These are phyloP conservation scores for Monosporascus sp. DNA, from an alignment of 2,329 filamentous ascomycete species.

Conservation along the genomic window DNA sequence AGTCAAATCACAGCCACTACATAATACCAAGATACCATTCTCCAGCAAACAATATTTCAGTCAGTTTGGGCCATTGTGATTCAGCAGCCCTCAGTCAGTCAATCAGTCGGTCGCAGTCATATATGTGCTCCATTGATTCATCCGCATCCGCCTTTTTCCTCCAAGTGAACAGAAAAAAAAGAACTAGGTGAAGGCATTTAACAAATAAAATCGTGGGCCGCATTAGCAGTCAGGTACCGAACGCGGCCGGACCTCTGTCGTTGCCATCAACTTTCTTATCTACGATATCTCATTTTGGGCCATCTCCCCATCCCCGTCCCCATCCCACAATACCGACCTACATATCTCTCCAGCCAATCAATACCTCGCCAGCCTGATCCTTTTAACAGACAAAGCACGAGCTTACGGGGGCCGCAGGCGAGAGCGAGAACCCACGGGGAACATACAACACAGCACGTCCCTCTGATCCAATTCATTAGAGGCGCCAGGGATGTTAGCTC, in stretches of 20 bases:
- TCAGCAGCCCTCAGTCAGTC: neutral
- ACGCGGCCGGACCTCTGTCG: neutral
- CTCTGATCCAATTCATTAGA: neutral
- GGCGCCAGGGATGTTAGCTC: conserved; percentile 20
- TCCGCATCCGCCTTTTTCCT: neutral
- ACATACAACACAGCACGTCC: neutral
- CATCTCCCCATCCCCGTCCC: neutral
- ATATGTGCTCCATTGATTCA: neutral
- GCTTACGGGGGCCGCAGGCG: too few relatives aligned
- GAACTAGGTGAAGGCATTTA: too few relatives aligned
- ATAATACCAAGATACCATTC: neutral
- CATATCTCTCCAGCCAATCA: neutral
- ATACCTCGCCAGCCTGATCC: neutral
- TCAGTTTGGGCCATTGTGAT: neutral
- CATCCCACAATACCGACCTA: neutral
- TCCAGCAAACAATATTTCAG: neutral
- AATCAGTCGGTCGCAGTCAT: neutral
- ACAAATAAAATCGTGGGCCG: neutral
- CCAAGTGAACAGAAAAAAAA: neutral
- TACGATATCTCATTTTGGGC: neutral
- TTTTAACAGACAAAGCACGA: neutral
- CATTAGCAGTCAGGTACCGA: neutral
- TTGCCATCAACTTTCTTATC: neutral
- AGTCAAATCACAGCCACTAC: neutral
- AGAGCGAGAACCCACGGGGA: neutral